Conservation (phyloP, 2,329 filamentous ascomycete species). For the Bisporella sp. region DNA sequence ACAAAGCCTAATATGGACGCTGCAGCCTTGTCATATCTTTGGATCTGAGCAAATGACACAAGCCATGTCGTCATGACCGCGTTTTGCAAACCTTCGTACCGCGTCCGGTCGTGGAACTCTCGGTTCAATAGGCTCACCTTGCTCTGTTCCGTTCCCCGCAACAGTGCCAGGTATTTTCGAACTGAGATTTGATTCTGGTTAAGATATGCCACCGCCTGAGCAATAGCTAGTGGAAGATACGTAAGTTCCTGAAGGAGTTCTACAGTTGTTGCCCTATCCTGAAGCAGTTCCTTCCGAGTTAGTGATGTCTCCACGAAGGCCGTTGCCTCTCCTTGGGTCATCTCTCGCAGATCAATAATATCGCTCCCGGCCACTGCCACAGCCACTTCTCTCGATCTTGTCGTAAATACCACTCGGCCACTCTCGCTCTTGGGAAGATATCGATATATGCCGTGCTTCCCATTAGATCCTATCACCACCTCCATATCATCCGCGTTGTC, state of each 20-base stretch:
- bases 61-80: neutral
- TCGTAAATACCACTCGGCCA: slow-evolving; percentile 32
- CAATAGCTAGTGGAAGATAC: neutral
- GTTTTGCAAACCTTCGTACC: neutral
- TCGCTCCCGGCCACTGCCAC: slow-evolving; percentile 17
- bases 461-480: too few species aligned
- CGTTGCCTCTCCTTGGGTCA: slow-evolving; percentile 24
- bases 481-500: slow-evolving; percentile 29
- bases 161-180: neutral
- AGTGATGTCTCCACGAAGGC: slow-evolving; percentile 12
- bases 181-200: neutral
- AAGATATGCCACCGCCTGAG: neutral
- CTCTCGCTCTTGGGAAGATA: slow-evolving; percentile 10
- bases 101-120: neutral
- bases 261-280: slow-evolving; percentile 2
- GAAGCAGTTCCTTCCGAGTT: neutral
- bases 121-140: neutral
- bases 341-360: slow-evolving; percentile 23
- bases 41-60: slow-evolving; percentile 7
- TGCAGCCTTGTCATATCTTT: slow-evolving; percentile 2
- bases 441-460: slow-evolving; percentile 11
- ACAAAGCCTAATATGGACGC: slow-evolving; percentile 5
- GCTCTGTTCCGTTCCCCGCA: neutral
- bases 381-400: slow-evolving; percentile 28
- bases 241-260: slow-evolving; percentile 6